A percentile compares a stretch with the other conserved stretches of the same genome.
Evolutionary conservation across 805 yeast species (phyloP).

Genomic region (Suhomyces sp.): DNA sequence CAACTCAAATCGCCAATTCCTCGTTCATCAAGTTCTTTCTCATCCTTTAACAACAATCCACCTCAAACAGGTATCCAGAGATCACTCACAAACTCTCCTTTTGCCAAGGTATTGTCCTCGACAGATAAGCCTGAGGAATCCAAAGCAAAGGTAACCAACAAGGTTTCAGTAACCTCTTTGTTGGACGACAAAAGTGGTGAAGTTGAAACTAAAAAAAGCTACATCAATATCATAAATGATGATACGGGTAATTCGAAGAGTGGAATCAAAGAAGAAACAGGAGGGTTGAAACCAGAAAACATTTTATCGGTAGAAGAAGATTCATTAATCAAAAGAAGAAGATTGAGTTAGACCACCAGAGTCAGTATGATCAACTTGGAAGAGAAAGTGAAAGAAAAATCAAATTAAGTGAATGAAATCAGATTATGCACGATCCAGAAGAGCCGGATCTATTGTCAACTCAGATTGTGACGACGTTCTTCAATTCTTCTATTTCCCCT

Average conservation of each 20-base stretch:
- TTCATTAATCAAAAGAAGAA: conserved; percentile 8
- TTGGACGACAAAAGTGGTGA: conserved; percentile 13
- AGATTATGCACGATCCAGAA: no score
- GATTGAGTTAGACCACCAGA: conserved; percentile 6
- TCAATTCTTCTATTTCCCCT: no score
- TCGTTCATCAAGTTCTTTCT: conserved; percentile 8
- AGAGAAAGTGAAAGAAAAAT: no score
- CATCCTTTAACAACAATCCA: conserved; percentile 3
- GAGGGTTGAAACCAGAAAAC: no score
- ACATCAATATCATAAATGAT: background rate
- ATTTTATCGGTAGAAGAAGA: conserved; percentile 5
- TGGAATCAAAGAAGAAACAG: no score
- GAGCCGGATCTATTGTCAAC: no score
- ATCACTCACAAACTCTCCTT: conserved; percentile 19
- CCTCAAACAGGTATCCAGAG: conserved; percentile 5
- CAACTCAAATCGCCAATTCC: conserved; percentile 11
- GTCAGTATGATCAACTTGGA: no score
- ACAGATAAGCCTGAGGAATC: conserved; percentile 5
- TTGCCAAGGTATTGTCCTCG: conserved; percentile 11
- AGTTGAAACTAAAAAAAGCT: background rate
- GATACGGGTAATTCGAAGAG: no score
- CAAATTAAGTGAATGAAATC: no score
- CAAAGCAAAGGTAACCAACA: conserved; percentile 11
- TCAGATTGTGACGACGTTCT: no score
- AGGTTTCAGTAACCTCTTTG: conserved; percentile 25